A percentile compares a stretch with the other conserved stretches of the same genome.
These are phyloP conservation scores for Eucalyptus fibrosa DNA, from an alignment of 345 rosid species.

Conservation along the genomic window DNA sequence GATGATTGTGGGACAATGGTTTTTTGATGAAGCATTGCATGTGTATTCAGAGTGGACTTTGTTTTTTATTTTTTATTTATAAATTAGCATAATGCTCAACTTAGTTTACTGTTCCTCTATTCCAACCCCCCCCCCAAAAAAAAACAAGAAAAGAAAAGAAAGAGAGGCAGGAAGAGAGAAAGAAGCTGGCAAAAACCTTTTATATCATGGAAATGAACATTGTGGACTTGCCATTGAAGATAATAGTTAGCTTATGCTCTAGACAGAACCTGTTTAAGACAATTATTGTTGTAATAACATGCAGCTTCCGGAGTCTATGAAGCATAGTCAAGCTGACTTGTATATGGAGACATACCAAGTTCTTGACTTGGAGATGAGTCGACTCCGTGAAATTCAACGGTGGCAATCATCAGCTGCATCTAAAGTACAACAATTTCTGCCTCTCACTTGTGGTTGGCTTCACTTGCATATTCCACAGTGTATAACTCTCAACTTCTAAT, in stretches of 20 bases:
- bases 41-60: neutral
- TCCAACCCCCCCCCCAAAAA: neutral
- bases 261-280: neutral
- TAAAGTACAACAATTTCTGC: conserved; percentile 33
- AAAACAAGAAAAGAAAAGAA: neutral
- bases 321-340: conserved; percentile 95
- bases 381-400: conserved; percentile 88
- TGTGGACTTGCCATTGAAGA: neutral
- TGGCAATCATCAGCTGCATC: conserved; percentile 97
- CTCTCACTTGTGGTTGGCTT: neutral
- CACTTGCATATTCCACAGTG: neutral
- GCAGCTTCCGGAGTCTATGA: conserved; percentile 99
- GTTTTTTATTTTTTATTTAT: neutral
- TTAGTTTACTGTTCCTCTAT: neutral
- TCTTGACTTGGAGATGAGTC: conserved; percentile 98
- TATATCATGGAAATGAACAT: neutral
- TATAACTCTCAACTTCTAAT: conserved; percentile 6
- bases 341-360: conserved; percentile 98
- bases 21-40: neutral
- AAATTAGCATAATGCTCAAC: neutral
- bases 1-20: neutral
- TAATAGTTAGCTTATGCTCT: neutral
- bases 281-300: neutral
- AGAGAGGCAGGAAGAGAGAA: neutral
- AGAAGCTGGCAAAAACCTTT: neutral